phyloP scores from a whole-genome alignment of 2,329 filamentous ascomycete species.

The Tolypocladium sp. region DNA sequence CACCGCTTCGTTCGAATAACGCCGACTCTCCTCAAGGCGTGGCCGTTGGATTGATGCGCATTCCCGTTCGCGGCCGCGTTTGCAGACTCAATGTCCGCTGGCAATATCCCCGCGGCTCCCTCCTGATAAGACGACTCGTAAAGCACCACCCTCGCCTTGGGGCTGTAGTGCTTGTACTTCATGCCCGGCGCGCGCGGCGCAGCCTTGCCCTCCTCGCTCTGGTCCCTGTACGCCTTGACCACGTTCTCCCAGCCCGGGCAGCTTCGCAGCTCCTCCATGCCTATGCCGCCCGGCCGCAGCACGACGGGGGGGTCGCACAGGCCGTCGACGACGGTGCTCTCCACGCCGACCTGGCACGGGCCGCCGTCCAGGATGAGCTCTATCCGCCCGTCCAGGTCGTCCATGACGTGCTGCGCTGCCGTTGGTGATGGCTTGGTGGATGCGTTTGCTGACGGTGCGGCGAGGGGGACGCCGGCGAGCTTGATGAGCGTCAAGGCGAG shows the following conservation, averaged over 20 bases:
- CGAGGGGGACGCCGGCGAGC: constrained; percentile 67
- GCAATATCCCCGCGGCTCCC: constrained; percentile 24
- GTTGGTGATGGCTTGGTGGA: constrained; percentile 91
- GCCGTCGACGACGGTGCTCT: constrained; percentile 94
- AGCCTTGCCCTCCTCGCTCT: constrained; percentile 52
- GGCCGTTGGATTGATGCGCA: constrained; percentile 10
- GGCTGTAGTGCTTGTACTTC: constrained; percentile 98
- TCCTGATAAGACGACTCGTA: constrained; percentile 51
- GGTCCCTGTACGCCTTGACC: constrained; percentile 69
- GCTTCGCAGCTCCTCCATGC: constrained; percentile 65
- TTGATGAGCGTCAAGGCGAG: constrained; percentile 86
- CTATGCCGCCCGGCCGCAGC: constrained; percentile 77
- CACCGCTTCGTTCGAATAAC: constrained; percentile 48
- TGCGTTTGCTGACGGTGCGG: constrained; percentile 88
- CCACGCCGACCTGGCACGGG: constrained; percentile 77
- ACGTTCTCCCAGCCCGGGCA: constrained; percentile 77
- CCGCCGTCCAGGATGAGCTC: constrained; percentile 85
- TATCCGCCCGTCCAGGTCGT: constrained; percentile 77
- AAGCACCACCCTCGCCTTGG: constrained; percentile 74
- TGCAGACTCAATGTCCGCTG: constrained; percentile 22
- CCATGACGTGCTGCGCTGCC: constrained; percentile 76
- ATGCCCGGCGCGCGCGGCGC: constrained; percentile 84
- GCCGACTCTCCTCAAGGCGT: constrained; percentile 29
- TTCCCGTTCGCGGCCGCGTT: constrained; percentile 7
- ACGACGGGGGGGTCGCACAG: constrained; percentile 72